Percentiles rank a stretch among this genome's conserved stretches.
phyloP scores from a whole-genome alignment of 1,139 yeast genomes.

The Chernovozyma sophiae-reginae region DNA sequence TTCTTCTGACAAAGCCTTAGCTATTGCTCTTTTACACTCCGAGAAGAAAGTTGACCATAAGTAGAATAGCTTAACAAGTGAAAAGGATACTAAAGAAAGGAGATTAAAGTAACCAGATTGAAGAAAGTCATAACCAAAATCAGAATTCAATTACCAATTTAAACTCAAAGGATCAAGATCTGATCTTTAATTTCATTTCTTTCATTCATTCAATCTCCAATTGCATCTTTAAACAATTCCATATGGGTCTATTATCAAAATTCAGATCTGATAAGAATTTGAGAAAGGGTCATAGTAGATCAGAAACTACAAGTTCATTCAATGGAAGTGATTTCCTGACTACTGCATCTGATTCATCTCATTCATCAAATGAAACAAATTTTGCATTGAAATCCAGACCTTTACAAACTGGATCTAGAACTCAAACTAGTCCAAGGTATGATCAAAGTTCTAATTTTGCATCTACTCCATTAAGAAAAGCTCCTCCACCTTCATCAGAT shows the following conservation, averaged over 20 bases:
- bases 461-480: not conserved
- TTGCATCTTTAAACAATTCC: no score
- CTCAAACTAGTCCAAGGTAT: not conserved
- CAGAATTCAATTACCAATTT: no score
- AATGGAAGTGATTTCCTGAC: conserved; percentile 32
- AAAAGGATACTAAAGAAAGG: no score
- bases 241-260: conserved; percentile 22
- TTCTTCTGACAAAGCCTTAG: no score
- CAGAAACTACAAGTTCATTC: conserved; percentile 17
- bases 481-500: not conserved
- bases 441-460: not conserved
- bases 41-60: no score
- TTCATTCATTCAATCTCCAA: conserved; percentile 34
- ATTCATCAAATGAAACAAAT: conserved; percentile 26
- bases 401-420: not conserved
- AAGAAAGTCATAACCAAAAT: no score
- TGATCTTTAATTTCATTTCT: no score
- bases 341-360: conserved; percentile 30
- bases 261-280: conserved; percentile 12
- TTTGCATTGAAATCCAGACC: not conserved
- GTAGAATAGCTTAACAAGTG: no score
- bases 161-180: no score
- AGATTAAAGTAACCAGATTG: no score
- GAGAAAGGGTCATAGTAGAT: conserved; percentile 9
- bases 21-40: no score